These are phyloP conservation scores for Micromonas commoda DNA, from an alignment of 139 green algal species.

Conservation along the genomic window DNA sequence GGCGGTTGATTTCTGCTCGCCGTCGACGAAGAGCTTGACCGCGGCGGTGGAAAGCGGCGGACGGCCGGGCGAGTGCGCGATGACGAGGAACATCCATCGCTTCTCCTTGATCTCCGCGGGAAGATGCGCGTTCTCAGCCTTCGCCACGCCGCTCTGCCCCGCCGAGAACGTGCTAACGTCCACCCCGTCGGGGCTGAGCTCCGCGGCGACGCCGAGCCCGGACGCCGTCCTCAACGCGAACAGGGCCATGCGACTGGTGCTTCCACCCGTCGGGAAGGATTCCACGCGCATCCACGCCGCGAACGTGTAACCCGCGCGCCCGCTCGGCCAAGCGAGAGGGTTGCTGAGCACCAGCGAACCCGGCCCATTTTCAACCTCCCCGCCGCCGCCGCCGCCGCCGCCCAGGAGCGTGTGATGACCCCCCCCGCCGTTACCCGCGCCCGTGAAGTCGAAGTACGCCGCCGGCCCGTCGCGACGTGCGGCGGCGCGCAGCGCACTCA, in stretches of 20 bases:
- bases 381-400: no score
- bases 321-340: not conserved
- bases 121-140: not conserved
- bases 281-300: conserved; percentile 17
- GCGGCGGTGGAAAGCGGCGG: not conserved
- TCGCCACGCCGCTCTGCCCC: not conserved
- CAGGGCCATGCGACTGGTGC: not conserved
- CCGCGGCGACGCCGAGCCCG: not conserved
- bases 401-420: no score
- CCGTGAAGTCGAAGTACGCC: conserved; percentile 19
- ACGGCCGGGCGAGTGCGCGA: not conserved
- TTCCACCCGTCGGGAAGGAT: not conserved
- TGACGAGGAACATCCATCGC: not conserved
- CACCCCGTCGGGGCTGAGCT: not conserved
- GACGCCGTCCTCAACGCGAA: not conserved
- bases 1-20: not conserved
- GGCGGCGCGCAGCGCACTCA: not conserved
- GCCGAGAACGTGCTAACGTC: not conserved
- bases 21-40: not conserved
- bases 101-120: not conserved
- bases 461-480: not conserved
- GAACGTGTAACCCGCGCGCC: not conserved
- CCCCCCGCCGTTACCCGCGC: not conserved
- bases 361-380: not conserved
- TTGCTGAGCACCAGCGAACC: not conserved